phyloP scores from a whole-genome alignment of 2,329 filamentous ascomycete species.

The Tolypocladium inflatum region DNA sequence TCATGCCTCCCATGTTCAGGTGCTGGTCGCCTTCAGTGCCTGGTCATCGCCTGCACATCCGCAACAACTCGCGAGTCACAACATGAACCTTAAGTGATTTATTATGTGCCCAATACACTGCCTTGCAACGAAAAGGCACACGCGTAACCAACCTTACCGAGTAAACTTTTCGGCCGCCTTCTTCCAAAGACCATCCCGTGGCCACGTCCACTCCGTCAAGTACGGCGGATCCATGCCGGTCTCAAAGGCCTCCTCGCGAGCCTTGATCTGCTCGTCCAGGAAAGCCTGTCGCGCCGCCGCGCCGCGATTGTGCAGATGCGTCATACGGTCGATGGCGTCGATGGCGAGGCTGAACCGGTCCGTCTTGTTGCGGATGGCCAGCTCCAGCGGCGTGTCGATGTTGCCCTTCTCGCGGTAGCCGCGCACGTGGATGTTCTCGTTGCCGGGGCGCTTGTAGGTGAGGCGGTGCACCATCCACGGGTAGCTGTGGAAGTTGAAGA shows the following conservation, averaged over 20 bases:
- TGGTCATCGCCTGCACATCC: too few species aligned
- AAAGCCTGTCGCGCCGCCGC: conserved; percentile 53
- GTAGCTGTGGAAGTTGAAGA: conserved; percentile 82
- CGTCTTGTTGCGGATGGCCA: conserved; percentile 68
- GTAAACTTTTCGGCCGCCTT: conserved; percentile 10
- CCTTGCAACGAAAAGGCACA: neutral
- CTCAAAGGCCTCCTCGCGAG: conserved; percentile 57
- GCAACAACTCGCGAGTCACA: too few species aligned
- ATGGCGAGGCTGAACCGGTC: conserved; percentile 72
- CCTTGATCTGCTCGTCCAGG: conserved; percentile 53
- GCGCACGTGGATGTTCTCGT: conserved; percentile 59
- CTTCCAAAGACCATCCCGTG: conserved; percentile 31
- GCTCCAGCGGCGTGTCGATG: conserved; percentile 70
- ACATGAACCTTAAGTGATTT: neutral
- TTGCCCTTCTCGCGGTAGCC: conserved; percentile 80
- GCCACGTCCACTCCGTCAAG: conserved; percentile 59
- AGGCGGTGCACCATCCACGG: conserved; percentile 71
- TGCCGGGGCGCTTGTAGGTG: conserved; percentile 65
- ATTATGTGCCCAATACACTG: neutral
- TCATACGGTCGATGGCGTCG: conserved; percentile 62
- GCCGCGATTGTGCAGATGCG: conserved; percentile 52
- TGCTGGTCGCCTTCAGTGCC: too few species aligned
- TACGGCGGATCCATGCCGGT: conserved; percentile 59
- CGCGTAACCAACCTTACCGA: neutral
- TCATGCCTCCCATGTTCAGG: too few species aligned